phyloP scores from a whole-genome alignment of 164 flowering plant species.

The Platanus orientalis region DNA sequence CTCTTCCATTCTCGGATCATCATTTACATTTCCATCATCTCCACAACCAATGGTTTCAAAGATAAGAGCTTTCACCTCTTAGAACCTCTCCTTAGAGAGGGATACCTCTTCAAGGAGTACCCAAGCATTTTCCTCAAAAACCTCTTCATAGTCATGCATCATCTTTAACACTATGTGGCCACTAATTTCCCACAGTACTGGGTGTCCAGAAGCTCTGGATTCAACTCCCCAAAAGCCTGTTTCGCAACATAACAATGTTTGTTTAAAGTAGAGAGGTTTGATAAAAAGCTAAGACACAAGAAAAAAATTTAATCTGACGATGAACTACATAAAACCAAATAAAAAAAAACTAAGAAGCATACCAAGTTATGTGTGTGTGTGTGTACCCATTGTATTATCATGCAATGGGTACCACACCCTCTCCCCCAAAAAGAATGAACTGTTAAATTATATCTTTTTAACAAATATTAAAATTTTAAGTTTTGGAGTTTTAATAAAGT shows the following conservation, averaged over 20 bases:
- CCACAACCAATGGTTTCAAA: conserved; percentile 39
- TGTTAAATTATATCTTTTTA: too few species aligned
- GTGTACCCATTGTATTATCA: too few species aligned
- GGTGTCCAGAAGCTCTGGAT: conserved; percentile 55
- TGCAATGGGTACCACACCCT: too few species aligned
- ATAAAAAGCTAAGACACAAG: too few species aligned
- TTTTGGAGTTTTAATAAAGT: too few species aligned
- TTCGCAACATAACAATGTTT: conserved; percentile 72
- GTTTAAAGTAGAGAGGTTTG: not conserved
- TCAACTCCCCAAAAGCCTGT: conserved; percentile 72
- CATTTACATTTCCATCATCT: conserved; percentile 11
- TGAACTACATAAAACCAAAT: too few species aligned
- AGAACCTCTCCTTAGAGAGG: conserved; percentile 22
- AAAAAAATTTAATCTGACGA: too few species aligned
- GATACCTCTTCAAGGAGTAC: not conserved
- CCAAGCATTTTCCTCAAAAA: not conserved
- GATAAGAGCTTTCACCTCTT: conserved; percentile 49
- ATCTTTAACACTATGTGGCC: conserved; percentile 71
- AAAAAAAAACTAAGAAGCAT: too few species aligned
- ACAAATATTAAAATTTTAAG: too few species aligned
- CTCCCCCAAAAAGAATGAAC: too few species aligned
- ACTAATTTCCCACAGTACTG: conserved; percentile 74
- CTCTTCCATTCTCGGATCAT: conserved; percentile 11
- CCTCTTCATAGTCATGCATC: conserved; percentile 16
- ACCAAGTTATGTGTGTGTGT: too few species aligned